phyloP scores from a whole-genome alignment of 108 stramenopile genomes.

The Cyclostephanos invisitatus region DNA sequence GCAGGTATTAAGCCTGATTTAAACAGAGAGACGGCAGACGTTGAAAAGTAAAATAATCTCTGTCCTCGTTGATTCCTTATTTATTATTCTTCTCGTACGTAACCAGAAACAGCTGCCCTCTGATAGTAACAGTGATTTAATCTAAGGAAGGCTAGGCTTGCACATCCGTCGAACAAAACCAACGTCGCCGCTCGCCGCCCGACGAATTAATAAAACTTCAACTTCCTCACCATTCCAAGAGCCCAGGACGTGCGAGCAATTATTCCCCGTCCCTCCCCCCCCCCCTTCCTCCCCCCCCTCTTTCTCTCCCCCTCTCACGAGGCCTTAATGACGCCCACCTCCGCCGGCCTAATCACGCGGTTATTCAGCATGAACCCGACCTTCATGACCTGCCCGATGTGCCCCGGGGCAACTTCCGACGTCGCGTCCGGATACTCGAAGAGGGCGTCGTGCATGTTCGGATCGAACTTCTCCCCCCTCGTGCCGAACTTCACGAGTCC shows the following conservation, averaged over 20 bases:
- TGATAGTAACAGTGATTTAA: neutral
- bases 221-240: neutral
- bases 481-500: slow-evolving; percentile 86
- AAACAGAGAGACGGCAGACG: neutral
- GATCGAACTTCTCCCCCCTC: slow-evolving; percentile 93
- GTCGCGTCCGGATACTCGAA: slow-evolving; percentile 86
- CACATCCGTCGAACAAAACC: neutral
- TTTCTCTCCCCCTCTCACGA: slow-evolving; percentile 7
- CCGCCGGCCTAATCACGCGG: slow-evolving; percentile 94
- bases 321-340: slow-evolving; percentile 93
- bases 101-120: neutral
- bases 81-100: neutral
- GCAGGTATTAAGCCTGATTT: neutral
- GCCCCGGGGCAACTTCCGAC: slow-evolving; percentile 57
- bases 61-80: neutral
- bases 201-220: neutral
- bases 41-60: neutral
- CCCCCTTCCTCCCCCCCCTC: neutral
- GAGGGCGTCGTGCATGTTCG: slow-evolving; percentile 93
- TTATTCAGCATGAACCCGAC: slow-evolving; percentile 90
- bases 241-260: neutral
- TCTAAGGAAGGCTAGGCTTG: neutral
- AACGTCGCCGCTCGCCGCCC: neutral
- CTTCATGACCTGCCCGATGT: slow-evolving; percentile 94
- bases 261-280: neutral